Conservation (phyloP, 1,139 yeast species). For the Pichia sp. region DNA sequence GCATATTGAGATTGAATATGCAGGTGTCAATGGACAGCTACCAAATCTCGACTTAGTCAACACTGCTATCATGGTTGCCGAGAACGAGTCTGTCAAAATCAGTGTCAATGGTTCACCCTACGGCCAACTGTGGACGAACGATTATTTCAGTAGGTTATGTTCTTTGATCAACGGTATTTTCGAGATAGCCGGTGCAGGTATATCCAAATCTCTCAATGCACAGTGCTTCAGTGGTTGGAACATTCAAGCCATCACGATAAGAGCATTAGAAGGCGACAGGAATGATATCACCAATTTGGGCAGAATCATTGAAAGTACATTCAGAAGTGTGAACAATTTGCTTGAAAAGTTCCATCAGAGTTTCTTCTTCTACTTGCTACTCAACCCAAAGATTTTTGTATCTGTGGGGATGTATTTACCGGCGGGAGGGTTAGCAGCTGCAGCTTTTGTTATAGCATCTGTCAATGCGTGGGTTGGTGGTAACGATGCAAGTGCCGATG, state of each 20-base stretch:
- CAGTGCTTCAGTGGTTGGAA: constrained; percentile 97
- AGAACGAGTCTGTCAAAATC: constrained; percentile 69
- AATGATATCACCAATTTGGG: constrained; percentile 90
- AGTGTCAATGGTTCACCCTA: constrained; percentile 60
- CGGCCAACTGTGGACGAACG: constrained; percentile 43
- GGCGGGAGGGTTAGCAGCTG: constrained; percentile 70
- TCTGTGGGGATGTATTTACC: constrained; percentile 94
- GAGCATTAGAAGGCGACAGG: constrained; percentile 55
- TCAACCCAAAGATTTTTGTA: constrained; percentile 77
- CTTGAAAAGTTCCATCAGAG: constrained; percentile 96
- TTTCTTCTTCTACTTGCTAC: constrained; percentile 82
- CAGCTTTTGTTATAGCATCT: constrained; percentile 68
- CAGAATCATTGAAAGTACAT: constrained; percentile 78
- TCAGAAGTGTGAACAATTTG: constrained; percentile 86
- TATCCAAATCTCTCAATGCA: constrained; percentile 56
- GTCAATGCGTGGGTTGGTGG: constrained; percentile 54
- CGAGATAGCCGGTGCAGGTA: constrained; percentile 68
- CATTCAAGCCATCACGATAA: constrained; percentile 81
- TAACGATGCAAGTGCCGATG: constrained; percentile 18
- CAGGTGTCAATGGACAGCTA: constrained; percentile 90
- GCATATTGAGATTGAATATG: constrained; percentile 70
- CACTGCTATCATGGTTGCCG: constrained; percentile 65
- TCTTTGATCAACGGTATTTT: constrained; percentile 63
- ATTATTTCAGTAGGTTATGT: constrained; percentile 53
- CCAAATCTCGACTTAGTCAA: constrained; percentile 91